Conservation (phyloP, 2,329 filamentous ascomycete species). For the Exophiala sp. region DNA sequence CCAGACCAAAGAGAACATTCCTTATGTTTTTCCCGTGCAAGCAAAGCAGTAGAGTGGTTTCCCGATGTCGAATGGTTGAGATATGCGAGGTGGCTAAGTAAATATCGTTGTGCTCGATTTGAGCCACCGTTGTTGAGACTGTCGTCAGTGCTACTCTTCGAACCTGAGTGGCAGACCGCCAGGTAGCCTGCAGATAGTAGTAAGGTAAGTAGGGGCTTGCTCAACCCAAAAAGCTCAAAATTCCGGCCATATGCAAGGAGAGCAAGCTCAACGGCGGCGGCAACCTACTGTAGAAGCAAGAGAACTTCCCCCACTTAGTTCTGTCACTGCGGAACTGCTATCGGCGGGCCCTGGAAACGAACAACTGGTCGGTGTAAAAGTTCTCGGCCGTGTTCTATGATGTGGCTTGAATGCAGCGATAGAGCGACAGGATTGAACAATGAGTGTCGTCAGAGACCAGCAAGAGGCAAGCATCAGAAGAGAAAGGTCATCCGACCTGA, state of each 20-base stretch:
- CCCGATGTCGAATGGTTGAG: too few relatives aligned
- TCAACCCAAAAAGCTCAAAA: not conserved
- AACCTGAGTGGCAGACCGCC: not conserved
- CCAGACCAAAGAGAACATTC: too few relatives aligned
- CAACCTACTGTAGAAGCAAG: slow-evolving; percentile 1
- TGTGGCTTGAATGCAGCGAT: too few relatives aligned
- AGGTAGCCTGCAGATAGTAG: not conserved
- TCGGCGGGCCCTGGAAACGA: not conserved
- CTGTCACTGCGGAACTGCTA: not conserved
- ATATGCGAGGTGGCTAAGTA: too few relatives aligned
- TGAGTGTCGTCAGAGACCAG: not conserved
- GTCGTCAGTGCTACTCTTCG: not conserved
- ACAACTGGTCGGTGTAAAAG: too few relatives aligned
- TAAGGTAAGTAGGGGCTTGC: not conserved
- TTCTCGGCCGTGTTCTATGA: too few relatives aligned
- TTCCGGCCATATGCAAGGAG: slow-evolving; percentile 4
- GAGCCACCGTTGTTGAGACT: not conserved
- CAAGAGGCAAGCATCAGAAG: not conserved
- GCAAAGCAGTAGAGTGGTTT: not conserved
- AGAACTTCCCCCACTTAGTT: slow-evolving; percentile 6
- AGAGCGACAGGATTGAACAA: too few relatives aligned
- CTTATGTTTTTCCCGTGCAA: not conserved
- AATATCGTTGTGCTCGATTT: too few relatives aligned
- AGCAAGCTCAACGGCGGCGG: slow-evolving; percentile 3
- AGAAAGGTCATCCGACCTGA: not conserved